A percentile compares a stretch with the other conserved stretches of the same genome.
Conservation (phyloP, 306 rosid genomes). For the Cucurbita moschata region DNA sequence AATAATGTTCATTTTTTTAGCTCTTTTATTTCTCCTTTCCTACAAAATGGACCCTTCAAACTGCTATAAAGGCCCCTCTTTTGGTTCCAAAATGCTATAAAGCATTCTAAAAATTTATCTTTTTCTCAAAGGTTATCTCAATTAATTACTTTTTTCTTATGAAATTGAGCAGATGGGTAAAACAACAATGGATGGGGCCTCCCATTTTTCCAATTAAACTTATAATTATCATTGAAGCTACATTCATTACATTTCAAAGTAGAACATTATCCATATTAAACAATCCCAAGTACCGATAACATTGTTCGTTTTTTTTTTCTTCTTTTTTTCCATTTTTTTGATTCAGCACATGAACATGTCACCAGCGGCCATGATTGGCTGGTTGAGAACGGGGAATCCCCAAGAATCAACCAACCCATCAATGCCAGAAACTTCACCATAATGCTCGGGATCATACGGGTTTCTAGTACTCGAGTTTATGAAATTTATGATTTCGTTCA, state of each 20-base stretch:
- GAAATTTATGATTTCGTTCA: conserved; percentile 37
- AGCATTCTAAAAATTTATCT: neutral
- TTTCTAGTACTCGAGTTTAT: conserved; percentile 35
- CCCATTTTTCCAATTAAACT: neutral
- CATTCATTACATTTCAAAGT: neutral
- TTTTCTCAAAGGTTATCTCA: neutral
- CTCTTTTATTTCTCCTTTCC: neutral
- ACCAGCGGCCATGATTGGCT: conserved; percentile 20
- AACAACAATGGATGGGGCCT: neutral
- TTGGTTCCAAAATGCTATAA: neutral
- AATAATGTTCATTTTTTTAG: neutral
- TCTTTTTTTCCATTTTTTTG: too few species aligned
- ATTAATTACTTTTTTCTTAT: neutral
- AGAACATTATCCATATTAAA: neutral
- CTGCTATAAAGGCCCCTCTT: neutral
- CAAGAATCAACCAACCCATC: conserved; percentile 18
- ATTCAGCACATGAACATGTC: conserved; percentile 20
- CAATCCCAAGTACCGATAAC: neutral
- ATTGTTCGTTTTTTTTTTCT: neutral
- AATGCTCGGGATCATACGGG: conserved; percentile 8
- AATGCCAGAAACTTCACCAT: neutral
- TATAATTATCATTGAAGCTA: neutral
- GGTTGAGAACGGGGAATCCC: conserved; percentile 9
- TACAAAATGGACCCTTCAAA: neutral
- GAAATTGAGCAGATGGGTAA: neutral